Conservation (phyloP, 345 rosid species). For the Acer yangbiense region DNA sequence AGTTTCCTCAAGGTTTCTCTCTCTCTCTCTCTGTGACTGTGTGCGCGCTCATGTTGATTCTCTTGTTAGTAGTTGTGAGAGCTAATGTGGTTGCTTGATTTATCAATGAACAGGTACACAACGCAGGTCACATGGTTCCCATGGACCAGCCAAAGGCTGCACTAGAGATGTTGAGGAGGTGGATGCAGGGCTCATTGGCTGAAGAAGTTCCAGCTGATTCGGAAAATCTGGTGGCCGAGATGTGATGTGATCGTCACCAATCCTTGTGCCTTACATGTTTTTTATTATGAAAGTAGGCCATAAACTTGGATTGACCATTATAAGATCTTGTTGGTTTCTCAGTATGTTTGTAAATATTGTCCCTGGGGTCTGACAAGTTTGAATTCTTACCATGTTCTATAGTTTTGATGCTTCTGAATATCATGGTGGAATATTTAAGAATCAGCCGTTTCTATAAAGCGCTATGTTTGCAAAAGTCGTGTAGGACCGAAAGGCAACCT, state of each 20-base stretch:
- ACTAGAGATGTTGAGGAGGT: constrained; percentile 80
- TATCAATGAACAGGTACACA: constrained; percentile 56
- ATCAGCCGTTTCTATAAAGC: neutral
- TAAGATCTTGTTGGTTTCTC: neutral
- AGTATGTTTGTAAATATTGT: constrained; percentile 25
- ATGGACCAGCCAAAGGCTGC: constrained; percentile 97
- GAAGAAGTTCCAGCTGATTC: constrained; percentile 21
- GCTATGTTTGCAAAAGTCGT: neutral
- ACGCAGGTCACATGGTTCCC: constrained; percentile 99
- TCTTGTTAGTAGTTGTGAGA: neutral
- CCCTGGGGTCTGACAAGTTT: neutral
- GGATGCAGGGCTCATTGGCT: constrained; percentile 63
- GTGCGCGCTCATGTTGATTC: neutral
- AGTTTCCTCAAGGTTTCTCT: constrained; percentile 83
- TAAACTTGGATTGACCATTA: neutral
- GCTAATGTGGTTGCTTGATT: constrained; percentile 21
- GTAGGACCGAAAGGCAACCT: neutral
- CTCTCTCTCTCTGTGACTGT: neutral
- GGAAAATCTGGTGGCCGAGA: constrained; percentile 60
- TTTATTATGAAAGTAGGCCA: neutral
- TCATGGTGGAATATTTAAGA: neutral
- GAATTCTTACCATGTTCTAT: neutral
- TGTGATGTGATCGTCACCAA: constrained; percentile 55
- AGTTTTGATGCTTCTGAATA: neutral
- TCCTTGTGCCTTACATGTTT: neutral